Evolutionary conservation across 306 rosid species (phyloP), one percentile per base, ranked within the genome.

Genomic region (Fragaria ananassa): DNA sequence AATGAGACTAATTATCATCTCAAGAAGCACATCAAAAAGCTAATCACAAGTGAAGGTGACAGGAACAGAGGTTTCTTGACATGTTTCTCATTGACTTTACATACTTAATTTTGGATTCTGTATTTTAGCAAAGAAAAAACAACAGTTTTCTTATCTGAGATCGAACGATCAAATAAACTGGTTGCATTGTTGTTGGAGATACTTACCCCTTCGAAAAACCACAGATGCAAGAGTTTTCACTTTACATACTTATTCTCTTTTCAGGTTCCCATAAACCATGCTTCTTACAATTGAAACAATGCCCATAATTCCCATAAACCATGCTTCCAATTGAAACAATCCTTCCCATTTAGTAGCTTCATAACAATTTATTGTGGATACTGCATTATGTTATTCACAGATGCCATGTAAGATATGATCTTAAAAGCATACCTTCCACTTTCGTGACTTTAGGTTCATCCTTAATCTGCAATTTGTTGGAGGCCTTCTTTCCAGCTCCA

Each of bases 401-500:
- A 17, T 68, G 23, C 44, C 45, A 74, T 6, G 19, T 19, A 21
- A 31, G 65, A 74, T 29, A 76, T 70, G 50, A 69, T 25, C 65
- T 53, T 77, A 71, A 76, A 85, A 72, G 69, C 86, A 84, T 71
- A 88, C 98, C 98, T 86, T 87, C 93, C 57, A 81, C 74, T 82
- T 85, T 89, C 70, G 50, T 61, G 61, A 82, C 78, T 82, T 87
- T 89, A 74, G 72, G 75, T 71, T 80, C 88, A 71, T 81, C 86
- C 71, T 77, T 84, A 61, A 81, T 83, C 79, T 80, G 91, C 64
- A 76, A 66, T 58, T 76, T 66, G 39, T 76, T 77, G 73, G 91
- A 85, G 69, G 87, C 79, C 84, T 83, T 93, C 81, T 87, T 89
- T 78, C 74, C 67, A 44, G 88, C 74, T 74, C 87, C 84, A 34